Evolutionary conservation across 2,329 filamentous ascomycete species (phyloP).

Genomic region (Raffaelea arxii): DNA sequence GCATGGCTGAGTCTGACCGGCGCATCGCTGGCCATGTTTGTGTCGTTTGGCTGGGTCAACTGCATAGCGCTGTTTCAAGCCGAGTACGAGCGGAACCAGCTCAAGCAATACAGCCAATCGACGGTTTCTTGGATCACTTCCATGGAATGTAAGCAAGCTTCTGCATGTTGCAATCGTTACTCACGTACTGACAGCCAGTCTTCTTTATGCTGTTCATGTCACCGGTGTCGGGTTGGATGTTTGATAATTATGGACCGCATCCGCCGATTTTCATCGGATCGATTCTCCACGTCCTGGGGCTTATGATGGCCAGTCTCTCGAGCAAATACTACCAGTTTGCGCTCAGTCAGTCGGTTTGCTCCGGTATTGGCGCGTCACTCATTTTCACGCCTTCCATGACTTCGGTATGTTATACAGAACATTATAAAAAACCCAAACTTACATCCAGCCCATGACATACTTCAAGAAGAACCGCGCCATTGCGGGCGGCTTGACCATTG

Average conservation of each 20-base stretch:
- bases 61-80: background rate
- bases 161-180: background rate
- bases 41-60: background rate
- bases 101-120: background rate
- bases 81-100: background rate
- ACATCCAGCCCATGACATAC: background rate
- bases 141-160: background rate
- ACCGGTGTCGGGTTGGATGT: background rate
- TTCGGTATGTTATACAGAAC: background rate
- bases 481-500: slow-evolving; percentile 3
- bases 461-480: background rate
- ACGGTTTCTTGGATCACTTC: background rate
- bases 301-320: background rate
- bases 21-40: background rate
- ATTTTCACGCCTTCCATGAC: background rate
- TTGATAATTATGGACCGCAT: background rate
- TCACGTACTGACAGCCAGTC: background rate
- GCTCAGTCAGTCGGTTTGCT: background rate
- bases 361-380: background rate
- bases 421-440: background rate
- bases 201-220: background rate
- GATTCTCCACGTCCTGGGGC: background rate
- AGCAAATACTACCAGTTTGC: background rate
- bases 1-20: background rate
- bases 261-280: background rate